Evolutionary conservation across 106 monocot species (phyloP).

Genomic region (Hemerocallis citrina): DNA sequence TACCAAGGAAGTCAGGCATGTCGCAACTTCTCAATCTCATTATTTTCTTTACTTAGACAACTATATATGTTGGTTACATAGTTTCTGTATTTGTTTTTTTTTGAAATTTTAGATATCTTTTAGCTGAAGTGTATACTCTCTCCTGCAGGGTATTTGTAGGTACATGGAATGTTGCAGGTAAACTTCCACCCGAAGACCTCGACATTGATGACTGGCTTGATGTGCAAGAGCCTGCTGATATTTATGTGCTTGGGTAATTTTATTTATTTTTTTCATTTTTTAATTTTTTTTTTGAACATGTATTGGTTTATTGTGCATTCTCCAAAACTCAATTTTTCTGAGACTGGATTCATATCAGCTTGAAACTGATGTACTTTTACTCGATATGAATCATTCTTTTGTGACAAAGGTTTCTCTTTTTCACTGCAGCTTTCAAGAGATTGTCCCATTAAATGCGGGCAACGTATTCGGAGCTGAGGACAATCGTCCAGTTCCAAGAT

Average conservation of each 20-base stretch:
- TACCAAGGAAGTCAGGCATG: conserved; percentile 73
- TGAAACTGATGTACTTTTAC: too few species aligned
- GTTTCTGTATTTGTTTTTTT: too few species aligned
- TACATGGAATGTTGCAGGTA: conserved; percentile 94
- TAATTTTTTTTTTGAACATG: too few species aligned
- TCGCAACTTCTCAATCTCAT: not conserved
- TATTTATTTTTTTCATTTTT: too few species aligned
- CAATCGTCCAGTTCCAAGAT: conserved; percentile 45
- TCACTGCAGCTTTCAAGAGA: conserved; percentile 76
- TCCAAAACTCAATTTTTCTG: too few species aligned
- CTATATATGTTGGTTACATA: too few species aligned
- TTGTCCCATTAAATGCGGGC: conserved; percentile 91
- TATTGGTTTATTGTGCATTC: not conserved
- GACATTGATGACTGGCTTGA: conserved; percentile 77
- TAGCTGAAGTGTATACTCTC: not conserved
- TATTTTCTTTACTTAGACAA: not conserved
- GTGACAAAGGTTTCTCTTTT: too few species aligned
- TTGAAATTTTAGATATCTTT: too few species aligned
- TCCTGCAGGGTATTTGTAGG: conserved; percentile 62
- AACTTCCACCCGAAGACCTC: conserved; percentile 55
- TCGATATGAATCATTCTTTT: too few species aligned
- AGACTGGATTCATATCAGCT: too few species aligned
- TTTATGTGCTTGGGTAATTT: conserved; percentile 20
- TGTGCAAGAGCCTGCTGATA: conserved; percentile 49
- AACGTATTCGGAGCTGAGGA: conserved; percentile 88